These are phyloP conservation scores for Meredithiella fracta DNA, from an alignment of 2,329 filamentous ascomycete genomes.

Conservation along the genomic window DNA sequence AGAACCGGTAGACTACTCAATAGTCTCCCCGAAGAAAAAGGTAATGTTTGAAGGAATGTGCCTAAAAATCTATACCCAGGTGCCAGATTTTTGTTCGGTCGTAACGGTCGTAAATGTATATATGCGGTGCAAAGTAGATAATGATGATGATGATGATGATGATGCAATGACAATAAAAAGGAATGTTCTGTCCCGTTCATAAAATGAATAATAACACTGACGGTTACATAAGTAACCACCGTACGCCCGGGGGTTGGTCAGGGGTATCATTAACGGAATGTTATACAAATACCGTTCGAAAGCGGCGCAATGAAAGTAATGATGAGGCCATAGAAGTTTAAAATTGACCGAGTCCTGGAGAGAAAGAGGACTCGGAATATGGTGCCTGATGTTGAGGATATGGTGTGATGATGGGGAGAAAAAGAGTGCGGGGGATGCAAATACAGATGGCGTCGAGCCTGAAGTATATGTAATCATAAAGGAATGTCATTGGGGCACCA, in stretches of 20 bases:
- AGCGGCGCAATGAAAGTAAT: not conserved
- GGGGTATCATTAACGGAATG: slow-evolving; percentile 10
- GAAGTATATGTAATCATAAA: slow-evolving; percentile 5
- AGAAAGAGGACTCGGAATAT: not conserved
- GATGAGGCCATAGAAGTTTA: not conserved
- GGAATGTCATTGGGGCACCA: slow-evolving; percentile 9
- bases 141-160: slow-evolving; percentile 5
- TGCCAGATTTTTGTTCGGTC: slow-evolving; percentile 15
- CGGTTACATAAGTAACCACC: not conserved
- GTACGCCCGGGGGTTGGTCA: not conserved
- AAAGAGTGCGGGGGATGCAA: not conserved
- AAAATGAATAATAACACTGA: not conserved
- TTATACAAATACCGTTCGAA: slow-evolving; percentile 9
- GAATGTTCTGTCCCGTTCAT: slow-evolving; percentile 11
- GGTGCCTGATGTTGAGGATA: not conserved
- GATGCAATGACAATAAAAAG: slow-evolving; percentile 6
- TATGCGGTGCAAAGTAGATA: slow-evolving; percentile 6
- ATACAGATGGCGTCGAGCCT: slow-evolving; percentile 12
- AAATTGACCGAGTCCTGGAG: not conserved
- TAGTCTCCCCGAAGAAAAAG: not conserved
- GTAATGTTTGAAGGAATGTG: slow-evolving; percentile 11
- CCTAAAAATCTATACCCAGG: slow-evolving; percentile 13
- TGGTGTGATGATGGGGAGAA: not conserved
- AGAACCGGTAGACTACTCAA: not conserved
- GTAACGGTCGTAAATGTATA: slow-evolving; percentile 14